These are phyloP conservation scores for Colletotrichum salicis DNA, from an alignment of 2,329 filamentous ascomycete species.

Conservation along the genomic window DNA sequence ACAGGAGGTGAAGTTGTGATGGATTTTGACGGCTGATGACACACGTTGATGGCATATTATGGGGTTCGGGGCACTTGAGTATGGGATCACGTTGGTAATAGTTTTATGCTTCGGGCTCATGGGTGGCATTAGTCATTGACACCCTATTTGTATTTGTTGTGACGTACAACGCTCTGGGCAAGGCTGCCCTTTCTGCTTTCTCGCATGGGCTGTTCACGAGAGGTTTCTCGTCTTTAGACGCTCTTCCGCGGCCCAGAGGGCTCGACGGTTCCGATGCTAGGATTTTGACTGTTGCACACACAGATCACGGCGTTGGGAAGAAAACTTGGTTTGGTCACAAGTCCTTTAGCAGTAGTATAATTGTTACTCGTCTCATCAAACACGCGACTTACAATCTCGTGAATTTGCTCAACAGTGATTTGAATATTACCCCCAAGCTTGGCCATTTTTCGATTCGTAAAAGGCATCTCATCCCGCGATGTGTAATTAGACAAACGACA, in stretches of 20 bases:
- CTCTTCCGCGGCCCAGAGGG: constrained; percentile 1
- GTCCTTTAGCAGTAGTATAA: neutral
- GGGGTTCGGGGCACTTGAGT: constrained; percentile 24
- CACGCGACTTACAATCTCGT: neutral
- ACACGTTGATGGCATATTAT: constrained; percentile 31
- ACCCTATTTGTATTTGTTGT: constrained; percentile 24
- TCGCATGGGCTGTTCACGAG: neutral
- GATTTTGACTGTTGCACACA: neutral
- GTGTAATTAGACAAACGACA: neutral
- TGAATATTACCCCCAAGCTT: neutral
- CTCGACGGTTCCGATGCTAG: neutral
- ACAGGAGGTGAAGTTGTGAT: constrained; percentile 13
- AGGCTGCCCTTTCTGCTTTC: neutral
- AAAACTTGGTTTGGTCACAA: neutral
- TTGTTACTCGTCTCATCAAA: neutral
- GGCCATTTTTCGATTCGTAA: neutral
- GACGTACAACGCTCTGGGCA: neutral
- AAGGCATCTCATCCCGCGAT: neutral
- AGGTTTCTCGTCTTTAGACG: neutral
- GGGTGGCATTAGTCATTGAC: constrained; percentile 28
- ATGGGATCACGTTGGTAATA: constrained; percentile 19
- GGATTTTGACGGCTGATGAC: constrained; percentile 36
- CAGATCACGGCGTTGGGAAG: constrained; percentile 5
- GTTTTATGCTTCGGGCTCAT: constrained; percentile 20
- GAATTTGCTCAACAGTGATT: neutral